Conservation (phyloP, 2,329 filamentous ascomycete species). For the Aschersonia sp. region DNA sequence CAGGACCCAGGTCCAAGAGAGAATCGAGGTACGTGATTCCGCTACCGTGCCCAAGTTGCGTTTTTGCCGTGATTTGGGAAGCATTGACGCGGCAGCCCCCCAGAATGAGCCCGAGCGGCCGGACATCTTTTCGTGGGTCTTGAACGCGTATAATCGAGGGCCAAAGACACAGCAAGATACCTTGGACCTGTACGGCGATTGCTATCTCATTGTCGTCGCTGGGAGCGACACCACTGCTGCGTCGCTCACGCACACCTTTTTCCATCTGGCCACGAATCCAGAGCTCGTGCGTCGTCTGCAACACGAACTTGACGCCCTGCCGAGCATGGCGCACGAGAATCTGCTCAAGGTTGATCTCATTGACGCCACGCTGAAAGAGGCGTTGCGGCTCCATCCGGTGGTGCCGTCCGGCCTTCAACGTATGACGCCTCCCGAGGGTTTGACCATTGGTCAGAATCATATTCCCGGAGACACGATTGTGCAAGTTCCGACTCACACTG, state of each 20-base stretch:
- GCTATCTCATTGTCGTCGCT: slow-evolving; percentile 2
- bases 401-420: slow-evolving; percentile 7
- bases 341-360: slow-evolving; percentile 1
- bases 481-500: slow-evolving; percentile 12
- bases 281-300: slow-evolving; percentile 1
- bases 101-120: neutral
- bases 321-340: neutral
- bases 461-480: slow-evolving; percentile 17
- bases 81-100: no score
- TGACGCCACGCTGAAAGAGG: slow-evolving; percentile 2
- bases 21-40: neutral
- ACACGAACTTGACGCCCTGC: neutral
- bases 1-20: neutral
- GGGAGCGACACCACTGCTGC: slow-evolving; percentile 3
- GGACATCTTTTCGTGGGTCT: neutral
- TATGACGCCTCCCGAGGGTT: slow-evolving; percentile 19
- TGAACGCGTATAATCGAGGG: neutral
- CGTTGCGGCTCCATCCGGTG: slow-evolving; percentile 2
- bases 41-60: no score
- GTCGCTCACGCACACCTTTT: slow-evolving; percentile 1
- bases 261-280: neutral
- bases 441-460: slow-evolving; percentile 13
- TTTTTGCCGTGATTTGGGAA: no score
- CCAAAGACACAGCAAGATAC: neutral
- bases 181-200: slow-evolving; percentile 1